Evolutionary conservation across 306 rosid species (phyloP), one percentile per base, ranked within the genome.

Genomic region (Inga oerstediana): DNA sequence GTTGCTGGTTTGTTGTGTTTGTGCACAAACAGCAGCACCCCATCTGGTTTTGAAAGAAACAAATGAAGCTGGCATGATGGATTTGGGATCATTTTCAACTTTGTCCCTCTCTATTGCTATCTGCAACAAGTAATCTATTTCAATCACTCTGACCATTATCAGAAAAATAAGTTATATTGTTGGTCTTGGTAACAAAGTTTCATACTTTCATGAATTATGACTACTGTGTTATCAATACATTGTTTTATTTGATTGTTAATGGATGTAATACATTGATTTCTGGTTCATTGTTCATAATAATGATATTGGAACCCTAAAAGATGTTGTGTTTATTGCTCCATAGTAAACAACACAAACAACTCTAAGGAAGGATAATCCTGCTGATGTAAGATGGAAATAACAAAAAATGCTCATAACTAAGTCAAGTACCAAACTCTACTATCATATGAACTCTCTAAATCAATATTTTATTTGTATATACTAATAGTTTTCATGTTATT

Each of bases 21-120:
- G 99, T 59, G 99, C 99, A 87, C 99, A 97, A 83, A 97, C 98
- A 67, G 99, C 99, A 83, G 99, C 97, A 67, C 93, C 98, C 99
- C 99, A 97, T 81, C 97, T 91, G 52, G 85, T 84, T 84, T 90
- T 97, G 78, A 97, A 97, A 27, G 99, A 94, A 77, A 97, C 99
- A 91, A 97, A 94, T 76, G 98, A 93, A 64, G 99, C 97, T 71
- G 99, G 93, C 89, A 91, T 83, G 59, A 90, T 44, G 82, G 94
- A 94, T 39, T 91, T 89, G 17, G 97, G 83, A 83, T 86, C 94
- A 52, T 83, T 81, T 32, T 71, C 48, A 80, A 94, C 87, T 71
- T 81, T 88, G 32, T 92, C 92, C 83, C 92, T 93, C 90, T 97
- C 99, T 45, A 82, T 77, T 30, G 90, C 89, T 83, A 94, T 94